Evolutionary conservation across 1,284 basidiomycete species (phyloP).

Genomic region (Austroboletus novae-zelandiae): DNA sequence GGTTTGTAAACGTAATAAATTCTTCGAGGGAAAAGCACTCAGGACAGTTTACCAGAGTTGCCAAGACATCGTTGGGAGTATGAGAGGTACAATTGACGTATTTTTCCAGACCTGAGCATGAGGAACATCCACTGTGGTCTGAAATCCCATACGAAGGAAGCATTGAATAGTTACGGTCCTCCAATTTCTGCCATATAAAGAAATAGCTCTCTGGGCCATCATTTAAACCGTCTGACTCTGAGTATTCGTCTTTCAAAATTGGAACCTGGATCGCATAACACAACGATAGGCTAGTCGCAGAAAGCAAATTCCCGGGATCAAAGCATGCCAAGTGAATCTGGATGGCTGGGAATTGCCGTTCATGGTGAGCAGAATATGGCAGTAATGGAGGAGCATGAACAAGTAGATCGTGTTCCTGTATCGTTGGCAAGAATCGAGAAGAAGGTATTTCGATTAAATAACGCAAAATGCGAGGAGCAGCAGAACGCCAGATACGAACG

Average conservation of each 20-base stretch:
- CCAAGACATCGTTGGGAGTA: background rate
- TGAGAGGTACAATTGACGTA: background rate
- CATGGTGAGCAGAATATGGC: background rate
- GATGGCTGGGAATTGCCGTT: background rate
- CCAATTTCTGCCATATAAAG: background rate
- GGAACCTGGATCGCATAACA: background rate
- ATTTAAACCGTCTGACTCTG: background rate
- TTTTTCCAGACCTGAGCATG: background rate
- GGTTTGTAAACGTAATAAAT: background rate
- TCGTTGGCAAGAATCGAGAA: constrained; percentile 15
- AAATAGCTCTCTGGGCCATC: background rate
- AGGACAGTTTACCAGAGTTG: background rate
- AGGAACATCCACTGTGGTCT: background rate
- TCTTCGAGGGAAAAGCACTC: background rate
- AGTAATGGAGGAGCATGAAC: background rate
- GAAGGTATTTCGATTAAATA: background rate
- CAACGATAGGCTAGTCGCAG: background rate
- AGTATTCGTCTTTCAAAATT: background rate
- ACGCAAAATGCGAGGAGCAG: background rate
- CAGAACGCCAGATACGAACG: constrained; percentile 8
- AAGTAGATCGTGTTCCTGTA: background rate
- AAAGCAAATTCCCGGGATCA: background rate
- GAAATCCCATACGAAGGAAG: background rate
- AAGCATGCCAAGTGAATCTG: background rate
- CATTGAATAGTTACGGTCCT: background rate